phyloP scores from a whole-genome alignment of 2,329 filamentous ascomycete genomes.

The Blumeriella jaapii region DNA sequence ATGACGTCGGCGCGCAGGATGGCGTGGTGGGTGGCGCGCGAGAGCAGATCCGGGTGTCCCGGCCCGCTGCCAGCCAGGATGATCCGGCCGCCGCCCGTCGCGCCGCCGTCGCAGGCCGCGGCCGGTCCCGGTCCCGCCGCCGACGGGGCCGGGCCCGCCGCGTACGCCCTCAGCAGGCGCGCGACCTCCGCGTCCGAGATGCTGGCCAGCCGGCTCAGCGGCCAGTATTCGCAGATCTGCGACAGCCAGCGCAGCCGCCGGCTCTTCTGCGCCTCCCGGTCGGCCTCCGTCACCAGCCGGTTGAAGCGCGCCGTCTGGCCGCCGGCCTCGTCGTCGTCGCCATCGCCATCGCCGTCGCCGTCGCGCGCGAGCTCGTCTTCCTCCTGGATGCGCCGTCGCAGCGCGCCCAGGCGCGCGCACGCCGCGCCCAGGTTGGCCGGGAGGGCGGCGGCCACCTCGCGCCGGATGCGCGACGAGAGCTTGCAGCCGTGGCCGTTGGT shows the following conservation, averaged over 20 bases:
- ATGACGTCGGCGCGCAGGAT: conserved; percentile 67
- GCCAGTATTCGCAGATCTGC: conserved; percentile 99
- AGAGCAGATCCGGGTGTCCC: conserved; percentile 85
- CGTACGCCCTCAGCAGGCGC: conserved; percentile 62
- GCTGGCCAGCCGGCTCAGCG: conserved; percentile 65
- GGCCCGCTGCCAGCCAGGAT: conserved; percentile 87
- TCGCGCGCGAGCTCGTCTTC: conserved; percentile 46
- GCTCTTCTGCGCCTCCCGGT: conserved; percentile 62
- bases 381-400: conserved; percentile 60
- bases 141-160: conserved; percentile 25
- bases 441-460: conserved; percentile 74
- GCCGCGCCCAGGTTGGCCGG: conserved; percentile 66
- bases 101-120: conserved; percentile 23
- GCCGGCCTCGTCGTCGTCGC: conserved; percentile 46
- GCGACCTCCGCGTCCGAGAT: conserved; percentile 75
- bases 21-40: conserved; percentile 66
- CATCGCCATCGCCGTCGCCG: too few species aligned
- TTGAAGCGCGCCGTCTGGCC: conserved; percentile 81
- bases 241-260: conserved; percentile 84
- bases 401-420: conserved; percentile 63
- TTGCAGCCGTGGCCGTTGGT: conserved; percentile 94
- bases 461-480: conserved; percentile 74
- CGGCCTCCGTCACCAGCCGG: conserved; percentile 62
- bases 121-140: conserved; percentile 21
- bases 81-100: conserved; percentile 50